Conservation (phyloP, 2,329 filamentous ascomycete genomes). For the Anisogramma anomala region DNA sequence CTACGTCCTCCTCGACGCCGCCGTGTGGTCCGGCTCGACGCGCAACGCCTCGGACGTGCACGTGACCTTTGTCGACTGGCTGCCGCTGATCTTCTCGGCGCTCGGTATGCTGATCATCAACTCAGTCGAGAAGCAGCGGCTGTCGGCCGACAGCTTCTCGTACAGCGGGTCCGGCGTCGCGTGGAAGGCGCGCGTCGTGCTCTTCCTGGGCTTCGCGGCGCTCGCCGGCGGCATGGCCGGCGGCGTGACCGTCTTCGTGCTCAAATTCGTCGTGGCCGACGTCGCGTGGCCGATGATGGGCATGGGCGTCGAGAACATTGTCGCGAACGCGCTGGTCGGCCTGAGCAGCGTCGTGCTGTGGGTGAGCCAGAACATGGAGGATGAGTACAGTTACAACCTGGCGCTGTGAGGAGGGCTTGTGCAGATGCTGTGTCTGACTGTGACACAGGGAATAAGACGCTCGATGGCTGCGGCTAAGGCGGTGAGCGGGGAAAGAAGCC, state of each 20-base stretch:
- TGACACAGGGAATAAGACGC: not conserved
- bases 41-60: constrained; percentile 50
- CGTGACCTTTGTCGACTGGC: constrained; percentile 58
- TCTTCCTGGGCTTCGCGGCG: constrained; percentile 55
- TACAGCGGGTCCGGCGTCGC: constrained; percentile 53
- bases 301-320: constrained; percentile 56
- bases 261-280: constrained; percentile 49
- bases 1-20: constrained; percentile 56
- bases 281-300: constrained; percentile 48
- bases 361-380: constrained; percentile 63
- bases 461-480: too few relatives aligned
- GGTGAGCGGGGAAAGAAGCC: not conserved
- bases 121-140: constrained; percentile 54
- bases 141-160: constrained; percentile 51
- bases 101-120: constrained; percentile 63
- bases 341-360: constrained; percentile 53
- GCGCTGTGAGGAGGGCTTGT: constrained; percentile 33
- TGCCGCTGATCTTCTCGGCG: constrained; percentile 54
- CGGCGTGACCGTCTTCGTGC: constrained; percentile 55
- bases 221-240: constrained; percentile 58
- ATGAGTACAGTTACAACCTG: constrained; percentile 59
- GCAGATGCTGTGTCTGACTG: too few relatives aligned
- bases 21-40: constrained; percentile 52
- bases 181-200: constrained; percentile 56
- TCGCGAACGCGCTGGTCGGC: constrained; percentile 52